Evolutionary conservation across 208 protist species (phyloP), one percentile per base, ranked within the genome.

Genomic region (Trypanosoma grayi): DNA sequence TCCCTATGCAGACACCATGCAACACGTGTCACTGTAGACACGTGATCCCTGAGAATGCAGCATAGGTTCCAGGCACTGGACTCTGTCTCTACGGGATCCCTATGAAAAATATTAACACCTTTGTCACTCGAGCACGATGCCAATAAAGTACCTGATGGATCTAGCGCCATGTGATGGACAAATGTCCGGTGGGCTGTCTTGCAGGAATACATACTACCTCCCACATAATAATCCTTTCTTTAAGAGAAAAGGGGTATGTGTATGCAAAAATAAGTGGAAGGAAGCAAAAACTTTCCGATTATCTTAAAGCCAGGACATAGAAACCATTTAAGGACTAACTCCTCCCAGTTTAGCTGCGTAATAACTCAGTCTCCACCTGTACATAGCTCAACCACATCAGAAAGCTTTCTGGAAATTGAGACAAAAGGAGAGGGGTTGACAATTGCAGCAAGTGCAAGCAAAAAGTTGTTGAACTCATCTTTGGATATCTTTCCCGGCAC

Each of bases 121-220:
- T 90, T 90, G 70, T 95, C 90, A 61, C 86, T 93, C 6, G 85
- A 93, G 66, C 90, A 93, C 31, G 86, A 81, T 18, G 90, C 90
- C 45, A 95, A 64, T 4, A 95, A 74, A 7, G 75, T 66, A 9
- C 85, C 83, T 27, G 84, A 83, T 30, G 83, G 82, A 46, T 95
- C 80, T 8, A 95, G 62, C 2, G 83, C 83, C n/a, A 93, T 63
- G 66, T 93, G 80, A 56, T 93, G 85, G 44, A 92, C 85, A 76
- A 87, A 91, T 4, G 83, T 91, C 31, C 60, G 62, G 67, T 95
- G 90, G 39, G 60, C 63, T 10, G 90, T 95, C 27, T 60, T 54
- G 16, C 87, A 70, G 18, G 66, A 52, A 14, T 68, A 60, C 81
- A 90, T 85, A 45, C 41, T 58, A 57, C 16, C 4, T 54, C 36